Conservation (phyloP, 2,329 filamentous ascomycete species). For the Colletotrichum scovillei region DNA sequence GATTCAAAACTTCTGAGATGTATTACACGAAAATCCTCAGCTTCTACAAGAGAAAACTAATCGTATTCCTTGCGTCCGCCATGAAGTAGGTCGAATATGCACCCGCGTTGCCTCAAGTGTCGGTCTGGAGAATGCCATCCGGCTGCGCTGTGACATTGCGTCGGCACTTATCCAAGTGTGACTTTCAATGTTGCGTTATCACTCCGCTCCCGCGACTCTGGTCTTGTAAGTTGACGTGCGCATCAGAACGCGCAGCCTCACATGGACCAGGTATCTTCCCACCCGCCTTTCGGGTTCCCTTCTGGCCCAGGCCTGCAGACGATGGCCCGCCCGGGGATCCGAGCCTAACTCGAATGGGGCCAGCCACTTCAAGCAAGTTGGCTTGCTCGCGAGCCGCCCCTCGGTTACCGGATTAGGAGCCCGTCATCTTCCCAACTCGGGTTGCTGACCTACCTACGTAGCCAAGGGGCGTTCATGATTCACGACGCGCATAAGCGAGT, state of each 20-base stretch:
- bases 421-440: background rate
- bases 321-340: background rate
- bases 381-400: background rate
- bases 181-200: background rate
- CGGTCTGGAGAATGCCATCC: background rate
- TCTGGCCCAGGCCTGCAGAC: background rate
- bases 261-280: background rate
- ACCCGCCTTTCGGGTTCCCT: background rate
- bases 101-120: background rate
- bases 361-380: background rate
- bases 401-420: background rate
- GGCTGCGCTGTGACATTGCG: background rate
- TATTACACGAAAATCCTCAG: no score
- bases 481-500: background rate
- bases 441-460: background rate
- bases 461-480: background rate
- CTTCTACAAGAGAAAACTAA: background rate
- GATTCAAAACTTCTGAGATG: no score
- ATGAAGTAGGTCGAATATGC: background rate
- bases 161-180: conserved; percentile 1
- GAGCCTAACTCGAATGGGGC: background rate
- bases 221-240: background rate
- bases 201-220: background rate
- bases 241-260: background rate
- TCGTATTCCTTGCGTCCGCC: no score